Conservation (phyloP, 306 rosid species). For the Prunus mume region DNA sequence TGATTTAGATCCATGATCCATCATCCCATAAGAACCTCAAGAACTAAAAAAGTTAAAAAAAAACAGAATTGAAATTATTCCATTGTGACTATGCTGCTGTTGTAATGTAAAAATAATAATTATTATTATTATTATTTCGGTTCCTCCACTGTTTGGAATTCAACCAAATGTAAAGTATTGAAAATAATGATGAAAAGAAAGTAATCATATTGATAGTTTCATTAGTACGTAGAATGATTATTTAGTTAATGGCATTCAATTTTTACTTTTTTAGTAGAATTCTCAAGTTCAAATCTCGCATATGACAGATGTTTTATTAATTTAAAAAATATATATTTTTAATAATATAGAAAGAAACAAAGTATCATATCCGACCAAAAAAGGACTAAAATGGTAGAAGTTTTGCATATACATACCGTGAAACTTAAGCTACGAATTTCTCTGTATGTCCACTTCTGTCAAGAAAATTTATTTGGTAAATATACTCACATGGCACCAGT, state of each 20-base stretch:
- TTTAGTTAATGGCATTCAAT: neutral
- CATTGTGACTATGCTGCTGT: neutral
- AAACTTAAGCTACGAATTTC: too few relatives aligned
- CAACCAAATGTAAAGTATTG: neutral
- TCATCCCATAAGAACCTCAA: neutral
- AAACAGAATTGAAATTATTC: neutral
- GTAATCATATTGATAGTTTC: neutral
- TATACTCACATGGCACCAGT: too few relatives aligned
- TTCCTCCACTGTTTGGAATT: neutral
- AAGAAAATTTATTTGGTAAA: too few relatives aligned
- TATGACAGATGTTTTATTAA: too few relatives aligned
- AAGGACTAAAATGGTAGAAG: too few relatives aligned
- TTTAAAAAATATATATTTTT: too few relatives aligned
- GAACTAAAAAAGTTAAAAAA: neutral
- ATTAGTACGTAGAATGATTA: neutral
- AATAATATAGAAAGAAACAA: too few relatives aligned
- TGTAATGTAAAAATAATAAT: neutral
- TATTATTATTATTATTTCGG: neutral
- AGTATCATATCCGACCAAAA: too few relatives aligned
- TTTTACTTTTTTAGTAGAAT: too few relatives aligned
- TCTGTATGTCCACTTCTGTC: too few relatives aligned
- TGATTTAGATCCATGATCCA: slow-evolving; percentile 5
- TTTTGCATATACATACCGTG: too few relatives aligned
- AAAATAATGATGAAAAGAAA: neutral
- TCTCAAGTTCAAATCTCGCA: too few relatives aligned